Percentiles rank a stretch among this genome's conserved stretches.
Evolutionary conservation across 2,329 filamentous ascomycete species (phyloP).

Genomic region (Penicillium vulpinum): DNA sequence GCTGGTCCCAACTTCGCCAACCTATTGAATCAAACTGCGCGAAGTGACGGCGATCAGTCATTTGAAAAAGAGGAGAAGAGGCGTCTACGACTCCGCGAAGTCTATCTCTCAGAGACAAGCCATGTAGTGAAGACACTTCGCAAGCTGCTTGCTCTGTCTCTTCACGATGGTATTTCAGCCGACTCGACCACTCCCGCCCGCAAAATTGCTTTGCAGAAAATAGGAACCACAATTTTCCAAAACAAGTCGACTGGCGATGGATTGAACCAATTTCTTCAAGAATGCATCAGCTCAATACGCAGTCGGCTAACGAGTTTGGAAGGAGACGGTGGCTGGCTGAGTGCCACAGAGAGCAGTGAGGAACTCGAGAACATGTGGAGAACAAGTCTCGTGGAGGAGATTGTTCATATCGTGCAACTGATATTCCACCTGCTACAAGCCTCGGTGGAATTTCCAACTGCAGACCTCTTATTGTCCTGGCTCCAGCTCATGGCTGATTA

Average conservation of each 20-base stretch:
- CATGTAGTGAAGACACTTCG: constrained; percentile 67
- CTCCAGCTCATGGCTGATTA: constrained; percentile 69
- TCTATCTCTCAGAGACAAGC: constrained; percentile 71
- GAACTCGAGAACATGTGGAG: constrained; percentile 64
- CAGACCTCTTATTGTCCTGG: constrained; percentile 66
- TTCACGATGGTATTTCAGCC: constrained; percentile 26
- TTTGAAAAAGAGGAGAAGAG: constrained; percentile 66
- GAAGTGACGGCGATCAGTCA: constrained; percentile 35
- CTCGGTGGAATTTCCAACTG: constrained; percentile 57
- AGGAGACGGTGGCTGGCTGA: constrained; percentile 46
- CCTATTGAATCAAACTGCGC: constrained; percentile 33
- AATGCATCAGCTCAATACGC: constrained; percentile 38
- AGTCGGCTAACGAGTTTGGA: constrained; percentile 37
- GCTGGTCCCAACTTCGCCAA: constrained; percentile 41
- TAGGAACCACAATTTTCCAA: constrained; percentile 35
- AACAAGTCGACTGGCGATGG: constrained; percentile 27
- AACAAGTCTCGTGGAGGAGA: constrained; percentile 65
- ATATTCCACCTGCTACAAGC: constrained; percentile 69
- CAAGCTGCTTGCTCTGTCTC: constrained; percentile 40
- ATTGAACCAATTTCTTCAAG: constrained; percentile 30
- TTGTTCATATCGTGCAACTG: constrained; percentile 71
- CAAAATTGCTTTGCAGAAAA: constrained; percentile 24
- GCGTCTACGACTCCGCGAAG: constrained; percentile 66
- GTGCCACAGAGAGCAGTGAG: constrained; percentile 52
- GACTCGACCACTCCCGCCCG: constrained; percentile 13